Evolutionary conservation across 371 early-diverging fungal species (phyloP).

Genomic region (Rhizopus stolonifer): DNA sequence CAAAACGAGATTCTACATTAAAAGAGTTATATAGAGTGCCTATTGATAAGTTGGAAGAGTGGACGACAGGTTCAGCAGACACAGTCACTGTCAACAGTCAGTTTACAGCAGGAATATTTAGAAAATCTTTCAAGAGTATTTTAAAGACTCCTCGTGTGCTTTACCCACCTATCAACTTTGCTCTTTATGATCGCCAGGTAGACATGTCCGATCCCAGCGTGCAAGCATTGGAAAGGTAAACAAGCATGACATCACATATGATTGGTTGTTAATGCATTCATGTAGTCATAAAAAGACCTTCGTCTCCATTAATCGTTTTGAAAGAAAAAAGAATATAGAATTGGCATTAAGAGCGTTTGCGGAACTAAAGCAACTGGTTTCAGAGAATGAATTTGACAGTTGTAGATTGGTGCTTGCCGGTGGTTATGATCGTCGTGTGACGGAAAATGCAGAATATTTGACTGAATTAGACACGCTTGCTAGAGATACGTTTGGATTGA

Average conservation of each 20-base stretch:
- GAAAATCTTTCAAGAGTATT: conserved; percentile 67
- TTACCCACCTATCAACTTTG: conserved; percentile 84
- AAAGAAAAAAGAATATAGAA: conserved; percentile 90
- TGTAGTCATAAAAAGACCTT: conserved; percentile 45
- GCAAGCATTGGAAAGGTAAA: conserved; percentile 53
- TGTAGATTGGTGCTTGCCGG: conserved; percentile 71
- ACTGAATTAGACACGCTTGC: conserved; percentile 68
- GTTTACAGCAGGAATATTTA: conserved; percentile 84
- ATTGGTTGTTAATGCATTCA: no score
- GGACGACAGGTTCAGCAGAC: conserved; percentile 86
- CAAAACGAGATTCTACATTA: conserved; percentile 60
- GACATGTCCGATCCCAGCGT: conserved; percentile 57
- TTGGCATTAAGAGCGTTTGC: conserved; percentile 84
- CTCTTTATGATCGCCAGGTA: conserved; percentile 64
- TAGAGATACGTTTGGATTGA: conserved; percentile 33
- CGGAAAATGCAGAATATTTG: conserved; percentile 86
- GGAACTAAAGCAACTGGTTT: conserved; percentile 22
- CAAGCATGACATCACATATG: no score
- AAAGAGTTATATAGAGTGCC: conserved; percentile 79
- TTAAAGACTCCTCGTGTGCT: conserved; percentile 66
- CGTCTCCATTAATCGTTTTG: conserved; percentile 90
- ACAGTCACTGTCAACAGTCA: conserved; percentile 86
- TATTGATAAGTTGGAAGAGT: conserved; percentile 84
- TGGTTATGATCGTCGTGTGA: conserved; percentile 84
- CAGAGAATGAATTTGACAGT: conserved; percentile 28